phyloP scores from a whole-genome alignment of 768 basidiomycete genomes.

The Amanita pallidorosea region DNA sequence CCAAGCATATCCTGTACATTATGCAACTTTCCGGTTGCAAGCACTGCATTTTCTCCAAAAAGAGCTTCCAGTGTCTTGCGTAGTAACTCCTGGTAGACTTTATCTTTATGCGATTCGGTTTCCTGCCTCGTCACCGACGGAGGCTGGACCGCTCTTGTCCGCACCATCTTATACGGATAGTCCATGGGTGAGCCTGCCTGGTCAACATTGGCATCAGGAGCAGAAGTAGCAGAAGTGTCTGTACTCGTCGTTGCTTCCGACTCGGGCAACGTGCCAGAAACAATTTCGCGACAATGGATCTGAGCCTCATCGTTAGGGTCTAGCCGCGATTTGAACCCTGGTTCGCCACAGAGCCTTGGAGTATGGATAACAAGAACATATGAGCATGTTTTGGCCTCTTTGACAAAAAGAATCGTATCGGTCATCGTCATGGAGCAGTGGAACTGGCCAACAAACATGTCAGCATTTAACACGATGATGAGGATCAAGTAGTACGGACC shows the following conservation, averaged over 20 bases:
- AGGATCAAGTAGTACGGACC: conserved; percentile 35
- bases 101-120: conserved; percentile 13
- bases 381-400: conserved; percentile 88
- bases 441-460: conserved; percentile 39
- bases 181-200: conserved; percentile 21
- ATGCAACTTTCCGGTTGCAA: conserved; percentile 7
- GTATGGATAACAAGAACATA: conserved; percentile 94
- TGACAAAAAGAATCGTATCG: conserved; percentile 83
- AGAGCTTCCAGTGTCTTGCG: conserved; percentile 29
- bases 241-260: conserved; percentile 13
- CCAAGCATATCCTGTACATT: conserved; percentile 1
- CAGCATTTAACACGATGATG: conserved; percentile 7
- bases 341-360: conserved; percentile 86
- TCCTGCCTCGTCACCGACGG: conserved; percentile 14
- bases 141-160: conserved; percentile 37
- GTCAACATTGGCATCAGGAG: conserved; percentile 1
- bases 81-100: conserved; percentile 22
- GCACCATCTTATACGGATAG: conserved; percentile 42
- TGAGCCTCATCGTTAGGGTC: conserved; percentile 56
- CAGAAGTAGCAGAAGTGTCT: conserved; percentile 9
- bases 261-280: conserved; percentile 24
- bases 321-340: conserved; percentile 76
- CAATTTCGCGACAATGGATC: conserved; percentile 74
- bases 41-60: conserved; percentile 13
- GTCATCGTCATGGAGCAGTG: conserved; percentile 94